Evolutionary conservation across 805 yeast species (phyloP), one percentile per base, ranked within the genome.

Genomic region (Candida schatavii): DNA sequence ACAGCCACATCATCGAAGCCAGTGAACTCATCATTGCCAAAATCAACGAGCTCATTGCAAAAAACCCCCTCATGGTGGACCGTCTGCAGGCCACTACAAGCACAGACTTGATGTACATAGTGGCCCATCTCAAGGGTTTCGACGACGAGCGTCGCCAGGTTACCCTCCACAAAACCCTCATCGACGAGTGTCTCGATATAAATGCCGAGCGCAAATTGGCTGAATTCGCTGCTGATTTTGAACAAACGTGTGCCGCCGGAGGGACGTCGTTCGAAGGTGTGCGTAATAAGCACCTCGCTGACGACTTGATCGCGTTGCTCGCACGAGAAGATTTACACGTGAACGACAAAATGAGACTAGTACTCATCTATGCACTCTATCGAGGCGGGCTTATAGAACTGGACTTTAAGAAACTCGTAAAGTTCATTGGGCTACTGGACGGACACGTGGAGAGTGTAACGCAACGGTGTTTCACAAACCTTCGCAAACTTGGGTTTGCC

Each of bases 341-440:
- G 43, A 75, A 75, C 14, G 95, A 88, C 55, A 88, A 88, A 56
- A 67, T 88, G 42, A 75, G 99, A 45, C 66, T 85, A 22, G 76
- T 93, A 11, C 67, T 86, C 17, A 64, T 85, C 2, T 93, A 93
- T 60, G 83, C 88, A 0, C 59, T 89, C 22, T 84, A 81, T 57
- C 74, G 98, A 49, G 91, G 90, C 3, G 96, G 97, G 0, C 64
- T 93, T 13, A 72, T 85, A 4, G 84, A 80, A 52, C 57, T 73
- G 5, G 99, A 93, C 65, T 78, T 84, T 47, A 61, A 68, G 37
- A 88, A 90, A 56, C 64, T 93, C 29, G 73, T 83, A 32, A 66
- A 74, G 38, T 93, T 70, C 47, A 66, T 70, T 37, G 74, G 74
- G 2, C 72, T 70, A 19, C 54, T 59, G 40, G 69, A 70, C 43